These are phyloP conservation scores for Picea abies DNA, from an alignment of 83 land plant genomes.

Conservation along the genomic window DNA sequence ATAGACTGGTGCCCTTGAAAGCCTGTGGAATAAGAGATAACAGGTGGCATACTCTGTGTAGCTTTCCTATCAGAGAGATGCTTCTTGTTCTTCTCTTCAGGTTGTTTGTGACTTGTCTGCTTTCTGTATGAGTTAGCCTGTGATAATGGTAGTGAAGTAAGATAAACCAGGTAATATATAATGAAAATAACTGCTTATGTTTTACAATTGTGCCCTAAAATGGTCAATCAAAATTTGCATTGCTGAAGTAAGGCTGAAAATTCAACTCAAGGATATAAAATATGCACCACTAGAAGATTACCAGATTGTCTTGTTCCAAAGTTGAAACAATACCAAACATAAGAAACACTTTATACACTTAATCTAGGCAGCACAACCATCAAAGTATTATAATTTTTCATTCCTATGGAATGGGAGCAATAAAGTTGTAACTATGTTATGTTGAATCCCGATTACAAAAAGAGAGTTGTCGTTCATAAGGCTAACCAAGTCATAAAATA, in stretches of 20 bases:
- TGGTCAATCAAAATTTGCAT: not conserved
- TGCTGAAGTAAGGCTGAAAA: not conserved
- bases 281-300: not conserved
- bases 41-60: not conserved
- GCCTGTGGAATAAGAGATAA: constrained; percentile 7
- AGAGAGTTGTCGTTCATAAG: not conserved
- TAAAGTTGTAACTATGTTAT: constrained; percentile 2
- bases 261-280: no score
- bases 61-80: constrained; percentile 10
- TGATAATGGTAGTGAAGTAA: not conserved
- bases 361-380: not conserved
- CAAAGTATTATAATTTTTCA: not conserved
- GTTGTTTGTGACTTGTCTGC: constrained; percentile 12
- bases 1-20: constrained; percentile 12
- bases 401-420: not conserved
- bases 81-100: constrained; percentile 17
- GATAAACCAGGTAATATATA: constrained; percentile 4
- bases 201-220: not conserved
- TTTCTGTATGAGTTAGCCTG: constrained; percentile 7
- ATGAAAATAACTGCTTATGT: not conserved
- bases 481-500: not conserved
- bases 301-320: not conserved
- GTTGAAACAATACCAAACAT: not conserved
- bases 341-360: not conserved
- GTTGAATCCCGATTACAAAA: not conserved